A percentile compares a stretch with the other conserved stretches of the same genome.
Evolutionary conservation across 1,139 yeast genomes (phyloP).

Genomic region (Geotrichum reessii): DNA sequence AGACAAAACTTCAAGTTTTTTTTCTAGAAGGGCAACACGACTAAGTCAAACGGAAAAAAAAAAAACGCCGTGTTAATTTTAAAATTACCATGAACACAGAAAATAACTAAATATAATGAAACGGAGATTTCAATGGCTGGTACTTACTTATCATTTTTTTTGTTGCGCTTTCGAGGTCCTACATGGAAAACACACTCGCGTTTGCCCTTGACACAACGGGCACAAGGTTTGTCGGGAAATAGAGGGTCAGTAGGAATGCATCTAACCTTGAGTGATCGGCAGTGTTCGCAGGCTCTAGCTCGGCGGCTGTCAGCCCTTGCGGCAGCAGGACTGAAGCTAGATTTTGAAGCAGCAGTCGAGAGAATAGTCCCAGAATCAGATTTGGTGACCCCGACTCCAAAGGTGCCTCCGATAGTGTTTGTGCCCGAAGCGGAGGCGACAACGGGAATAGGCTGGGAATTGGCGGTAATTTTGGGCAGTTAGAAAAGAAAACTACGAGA

Average conservation of each 20-base stretch:
- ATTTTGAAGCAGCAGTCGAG: background rate
- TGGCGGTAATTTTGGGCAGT: background rate
- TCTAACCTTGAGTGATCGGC: conserved; percentile 74
- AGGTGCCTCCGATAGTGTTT: background rate
- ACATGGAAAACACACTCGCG: conserved; percentile 63
- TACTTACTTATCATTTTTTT: conserved; percentile 31
- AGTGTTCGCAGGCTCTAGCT: conserved; percentile 68
- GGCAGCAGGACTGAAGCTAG: background rate
- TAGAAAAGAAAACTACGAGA: background rate
- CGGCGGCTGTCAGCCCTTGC: conserved; percentile 28
- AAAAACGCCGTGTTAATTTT: background rate
- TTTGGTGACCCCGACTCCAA: background rate
- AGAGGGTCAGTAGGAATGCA: conserved; percentile 68
- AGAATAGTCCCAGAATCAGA: too few relatives aligned
- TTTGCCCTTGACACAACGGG: conserved; percentile 61
- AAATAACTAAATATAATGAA: background rate
- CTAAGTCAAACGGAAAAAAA: conserved; percentile 15
- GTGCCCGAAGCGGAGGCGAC: background rate
- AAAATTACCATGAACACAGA: background rate
- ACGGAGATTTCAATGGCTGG: too few relatives aligned
- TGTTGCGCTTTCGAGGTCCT: conserved; percentile 52
- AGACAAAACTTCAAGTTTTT: conserved; percentile 34
- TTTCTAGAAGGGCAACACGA: conserved; percentile 37
- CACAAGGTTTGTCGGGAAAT: conserved; percentile 60
- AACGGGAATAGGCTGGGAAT: background rate